These are phyloP conservation scores for Fusarium nygamai DNA, from an alignment of 2,329 filamentous ascomycete genomes.

Conservation along the genomic window DNA sequence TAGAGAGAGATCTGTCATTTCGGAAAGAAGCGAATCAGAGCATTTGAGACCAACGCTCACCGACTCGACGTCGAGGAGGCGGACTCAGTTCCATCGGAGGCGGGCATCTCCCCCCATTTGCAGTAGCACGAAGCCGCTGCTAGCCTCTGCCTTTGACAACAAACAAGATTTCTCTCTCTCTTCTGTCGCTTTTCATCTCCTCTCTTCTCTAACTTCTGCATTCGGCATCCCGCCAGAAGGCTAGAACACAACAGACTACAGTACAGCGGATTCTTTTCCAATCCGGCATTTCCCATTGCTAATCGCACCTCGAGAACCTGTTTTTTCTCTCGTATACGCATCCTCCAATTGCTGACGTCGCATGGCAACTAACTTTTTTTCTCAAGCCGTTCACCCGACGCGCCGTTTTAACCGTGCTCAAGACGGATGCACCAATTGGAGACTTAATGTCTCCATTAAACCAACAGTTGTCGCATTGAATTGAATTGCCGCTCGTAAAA, in stretches of 20 bases:
- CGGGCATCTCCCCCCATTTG: background rate
- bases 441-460: background rate
- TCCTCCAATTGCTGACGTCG: constrained; percentile 9
- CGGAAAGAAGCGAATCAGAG: background rate
- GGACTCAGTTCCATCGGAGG: background rate
- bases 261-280: background rate
- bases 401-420: constrained; percentile 10
- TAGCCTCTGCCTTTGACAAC: background rate
- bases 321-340: constrained; percentile 8
- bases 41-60: background rate
- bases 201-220: background rate
- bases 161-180: background rate
- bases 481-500: background rate
- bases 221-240: background rate
- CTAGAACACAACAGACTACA: background rate
- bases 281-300: background rate
- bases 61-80: background rate
- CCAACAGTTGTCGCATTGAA: background rate
- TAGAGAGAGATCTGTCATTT: background rate
- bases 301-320: background rate
- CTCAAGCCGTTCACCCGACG: constrained; percentile 17
- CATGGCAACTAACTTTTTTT: constrained; percentile 1
- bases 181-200: background rate
- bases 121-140: background rate
- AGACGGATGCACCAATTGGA: background rate